These are phyloP conservation scores for Asterionellopsis glacialis DNA, from an alignment of 108 stramenopile species.

Conservation along the genomic window DNA sequence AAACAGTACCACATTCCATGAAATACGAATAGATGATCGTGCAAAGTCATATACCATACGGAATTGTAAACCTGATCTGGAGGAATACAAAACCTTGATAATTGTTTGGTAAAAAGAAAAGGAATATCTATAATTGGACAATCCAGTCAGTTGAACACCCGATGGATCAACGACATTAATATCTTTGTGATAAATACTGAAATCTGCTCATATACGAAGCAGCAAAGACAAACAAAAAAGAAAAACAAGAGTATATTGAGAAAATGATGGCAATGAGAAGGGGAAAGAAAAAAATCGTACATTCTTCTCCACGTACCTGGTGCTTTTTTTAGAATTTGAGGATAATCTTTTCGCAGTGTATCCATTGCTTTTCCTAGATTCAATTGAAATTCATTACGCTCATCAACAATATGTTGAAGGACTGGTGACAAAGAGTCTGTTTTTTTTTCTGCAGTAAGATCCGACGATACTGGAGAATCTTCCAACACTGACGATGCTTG, in stretches of 20 bases:
- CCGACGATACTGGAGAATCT: too few relatives aligned
- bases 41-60: slow-evolving; percentile 81
- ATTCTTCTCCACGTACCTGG: slow-evolving; percentile 71
- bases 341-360: slow-evolving; percentile 65
- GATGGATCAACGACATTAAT: slow-evolving; percentile 57
- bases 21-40: slow-evolving; percentile 66
- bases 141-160: slow-evolving; percentile 52
- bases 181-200: slow-evolving; percentile 61
- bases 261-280: too few relatives aligned
- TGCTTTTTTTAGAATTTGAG: slow-evolving; percentile 48
- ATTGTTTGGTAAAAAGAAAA: slow-evolving; percentile 51
- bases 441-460: too few relatives aligned
- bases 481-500: too few relatives aligned
- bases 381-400: slow-evolving; percentile 61
- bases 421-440: slow-evolving; percentile 55
- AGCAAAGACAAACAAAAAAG: not conserved
- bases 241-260: not conserved
- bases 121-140: slow-evolving; percentile 60
- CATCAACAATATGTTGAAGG: slow-evolving; percentile 63
- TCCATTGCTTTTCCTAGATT: slow-evolving; percentile 78
- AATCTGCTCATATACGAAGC: slow-evolving; percentile 37
- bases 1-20: slow-evolving; percentile 63
- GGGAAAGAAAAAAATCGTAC: not conserved
- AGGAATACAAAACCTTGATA: slow-evolving; percentile 52
- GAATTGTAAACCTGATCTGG: slow-evolving; percentile 43